A percentile compares a stretch with the other conserved stretches of the same genome.
These are phyloP conservation scores for Capsicum chinense DNA, from an alignment of 257 asterid genomes.

Conservation along the genomic window DNA sequence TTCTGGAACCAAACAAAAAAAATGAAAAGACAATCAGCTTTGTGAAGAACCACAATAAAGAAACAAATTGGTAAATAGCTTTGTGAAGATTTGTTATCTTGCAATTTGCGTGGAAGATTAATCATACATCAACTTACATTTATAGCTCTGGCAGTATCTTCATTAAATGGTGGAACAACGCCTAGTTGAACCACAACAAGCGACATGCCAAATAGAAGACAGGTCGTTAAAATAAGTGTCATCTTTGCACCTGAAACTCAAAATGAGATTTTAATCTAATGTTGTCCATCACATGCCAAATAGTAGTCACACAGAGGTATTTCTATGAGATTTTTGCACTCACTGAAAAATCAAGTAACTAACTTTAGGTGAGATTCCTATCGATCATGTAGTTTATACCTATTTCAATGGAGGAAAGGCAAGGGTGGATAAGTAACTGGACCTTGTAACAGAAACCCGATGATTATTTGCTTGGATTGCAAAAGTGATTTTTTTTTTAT, in stretches of 20 bases:
- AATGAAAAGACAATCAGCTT: too few species aligned
- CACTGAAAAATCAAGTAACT: not conserved
- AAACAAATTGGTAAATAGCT: too few species aligned
- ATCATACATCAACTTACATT: too few species aligned
- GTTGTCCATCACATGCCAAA: constrained; percentile 1
- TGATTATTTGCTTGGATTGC: constrained; percentile 3
- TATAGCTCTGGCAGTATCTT: too few species aligned
- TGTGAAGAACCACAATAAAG: too few species aligned
- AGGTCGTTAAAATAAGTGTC: constrained; percentile 47
- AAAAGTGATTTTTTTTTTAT: not conserved
- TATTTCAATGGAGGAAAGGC: not conserved
- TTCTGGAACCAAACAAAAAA: too few species aligned
- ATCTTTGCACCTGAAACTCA: constrained; percentile 62
- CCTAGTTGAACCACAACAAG: too few species aligned
- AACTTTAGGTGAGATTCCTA: constrained; percentile 12
- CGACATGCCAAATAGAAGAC: too few species aligned
- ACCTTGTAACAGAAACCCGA: not conserved
- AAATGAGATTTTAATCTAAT: constrained; percentile 10
- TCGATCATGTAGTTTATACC: not conserved
- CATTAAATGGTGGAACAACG: too few species aligned
- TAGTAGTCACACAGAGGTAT: not conserved
- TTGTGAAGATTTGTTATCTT: too few species aligned
- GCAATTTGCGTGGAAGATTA: too few species aligned
- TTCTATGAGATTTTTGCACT: constrained; percentile 20
- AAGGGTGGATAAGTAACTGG: constrained; percentile 4